Conservation (phyloP, 2,329 filamentous ascomycete genomes). For the Penicillium expansum region DNA sequence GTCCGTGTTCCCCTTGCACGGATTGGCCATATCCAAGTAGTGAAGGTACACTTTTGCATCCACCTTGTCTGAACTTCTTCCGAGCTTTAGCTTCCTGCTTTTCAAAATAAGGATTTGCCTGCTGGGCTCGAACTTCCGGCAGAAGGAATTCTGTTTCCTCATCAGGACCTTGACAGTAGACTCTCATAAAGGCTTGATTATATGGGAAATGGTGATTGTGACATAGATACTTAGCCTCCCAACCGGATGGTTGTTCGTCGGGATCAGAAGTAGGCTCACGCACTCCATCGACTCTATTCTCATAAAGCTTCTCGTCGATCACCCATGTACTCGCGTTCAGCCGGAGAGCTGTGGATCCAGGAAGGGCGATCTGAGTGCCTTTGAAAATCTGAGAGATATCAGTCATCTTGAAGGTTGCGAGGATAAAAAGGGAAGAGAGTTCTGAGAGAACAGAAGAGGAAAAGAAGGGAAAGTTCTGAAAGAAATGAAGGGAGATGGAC, state of each 20-base stretch:
- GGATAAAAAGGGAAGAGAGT: background rate
- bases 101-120: slow-evolving; percentile 4
- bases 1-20: slow-evolving; percentile 2
- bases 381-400: slow-evolving; percentile 5
- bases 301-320: slow-evolving; percentile 5
- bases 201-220: background rate
- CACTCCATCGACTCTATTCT: slow-evolving; percentile 6
- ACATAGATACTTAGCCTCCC: slow-evolving; percentile 6
- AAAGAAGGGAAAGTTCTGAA: background rate
- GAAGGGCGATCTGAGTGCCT: slow-evolving; percentile 4
- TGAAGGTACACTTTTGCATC: slow-evolving; percentile 5
- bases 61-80: slow-evolving; percentile 1
- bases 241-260: slow-evolving; percentile 1
- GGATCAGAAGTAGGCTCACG: background rate
- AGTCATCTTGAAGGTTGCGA: slow-evolving; percentile 3
- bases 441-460: background rate
- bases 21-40: slow-evolving; percentile 6
- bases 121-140: slow-evolving; percentile 2
- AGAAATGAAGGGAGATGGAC: background rate
- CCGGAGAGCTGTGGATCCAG: background rate
- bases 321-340: slow-evolving; percentile 6
- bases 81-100: slow-evolving; percentile 1
- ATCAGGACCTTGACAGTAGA: slow-evolving; percentile 5
- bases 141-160: slow-evolving; percentile 5
- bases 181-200: slow-evolving; percentile 5